Evolutionary conservation across 164 flowering plant species (phyloP).

Genomic region (Annona cherimola): DNA sequence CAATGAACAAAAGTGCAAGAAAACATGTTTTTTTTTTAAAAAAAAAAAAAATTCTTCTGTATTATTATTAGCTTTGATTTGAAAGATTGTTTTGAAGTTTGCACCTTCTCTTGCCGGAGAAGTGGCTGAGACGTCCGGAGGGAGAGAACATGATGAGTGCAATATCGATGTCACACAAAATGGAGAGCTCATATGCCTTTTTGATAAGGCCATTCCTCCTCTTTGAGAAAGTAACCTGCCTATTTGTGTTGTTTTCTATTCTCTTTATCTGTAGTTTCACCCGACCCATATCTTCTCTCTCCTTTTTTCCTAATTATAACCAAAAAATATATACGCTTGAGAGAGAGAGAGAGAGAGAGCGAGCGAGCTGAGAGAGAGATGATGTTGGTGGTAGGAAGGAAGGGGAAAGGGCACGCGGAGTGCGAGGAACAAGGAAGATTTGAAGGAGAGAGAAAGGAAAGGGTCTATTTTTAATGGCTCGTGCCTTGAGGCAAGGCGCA

Average conservation of each 20-base stretch:
- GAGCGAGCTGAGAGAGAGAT: not conserved
- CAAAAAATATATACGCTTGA: slow-evolving; percentile 1
- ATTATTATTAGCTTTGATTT: not conserved
- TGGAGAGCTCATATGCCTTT: slow-evolving; percentile 68
- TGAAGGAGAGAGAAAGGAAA: slow-evolving; percentile 2
- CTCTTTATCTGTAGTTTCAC: slow-evolving; percentile 66
- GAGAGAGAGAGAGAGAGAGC: slow-evolving; percentile 10
- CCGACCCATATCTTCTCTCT: slow-evolving; percentile 41
- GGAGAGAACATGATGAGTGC: slow-evolving; percentile 77
- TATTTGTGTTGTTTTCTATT: slow-evolving; percentile 67
- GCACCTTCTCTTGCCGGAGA: slow-evolving; percentile 50
- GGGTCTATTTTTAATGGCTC: not conserved
- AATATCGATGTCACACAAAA: slow-evolving; percentile 68
- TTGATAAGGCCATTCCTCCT: slow-evolving; percentile 77
- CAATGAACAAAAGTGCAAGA: not conserved
- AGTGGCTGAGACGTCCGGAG: slow-evolving; percentile 54
- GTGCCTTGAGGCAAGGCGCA: not conserved
- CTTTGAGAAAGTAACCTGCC: slow-evolving; percentile 76
- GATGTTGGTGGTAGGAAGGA: not conserved
- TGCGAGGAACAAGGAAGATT: not conserved
- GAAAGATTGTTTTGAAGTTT: not conserved
- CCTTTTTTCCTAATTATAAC: not conserved
- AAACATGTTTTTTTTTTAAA: too few relatives aligned
- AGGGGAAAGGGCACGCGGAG: not conserved
- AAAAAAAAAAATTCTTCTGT: not conserved